phyloP scores from a whole-genome alignment of 2,329 filamentous ascomycete species.

The Leptographium galeiforme region DNA sequence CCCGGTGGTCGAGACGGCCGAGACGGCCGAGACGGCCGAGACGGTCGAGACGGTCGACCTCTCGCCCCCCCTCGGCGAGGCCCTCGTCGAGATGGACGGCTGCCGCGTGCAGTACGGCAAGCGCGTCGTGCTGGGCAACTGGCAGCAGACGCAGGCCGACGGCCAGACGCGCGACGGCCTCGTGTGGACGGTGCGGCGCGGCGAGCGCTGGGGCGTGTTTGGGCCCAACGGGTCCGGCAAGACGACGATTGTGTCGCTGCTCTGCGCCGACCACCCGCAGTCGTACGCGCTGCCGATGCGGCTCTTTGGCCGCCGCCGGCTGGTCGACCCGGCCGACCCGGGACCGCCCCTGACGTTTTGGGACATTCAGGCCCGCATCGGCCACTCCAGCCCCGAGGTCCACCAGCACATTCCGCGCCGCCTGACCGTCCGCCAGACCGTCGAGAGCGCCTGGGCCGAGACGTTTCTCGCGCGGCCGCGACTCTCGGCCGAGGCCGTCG shows the following conservation, averaged over 20 bases:
- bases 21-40: not conserved
- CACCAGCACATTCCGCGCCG: conserved; percentile 81
- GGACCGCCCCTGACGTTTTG: conserved; percentile 66
- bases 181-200: conserved; percentile 69
- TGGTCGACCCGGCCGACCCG: conserved; percentile 42
- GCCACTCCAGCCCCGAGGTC: conserved; percentile 87
- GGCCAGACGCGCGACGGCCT: conserved; percentile 47
- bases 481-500: conserved; percentile 41
- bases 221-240: conserved; percentile 93
- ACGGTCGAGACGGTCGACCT: not conserved
- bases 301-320: conserved; percentile 68
- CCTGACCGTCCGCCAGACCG: conserved; percentile 56
- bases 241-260: conserved; percentile 81
- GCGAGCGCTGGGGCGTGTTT: conserved; percentile 84
- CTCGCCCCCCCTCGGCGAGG: conserved; percentile 26
- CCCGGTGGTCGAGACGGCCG: conserved; percentile 7
- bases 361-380: conserved; percentile 79
- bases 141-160: conserved; percentile 47
- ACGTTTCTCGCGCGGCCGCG: conserved; percentile 64
- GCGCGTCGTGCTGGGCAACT: conserved; percentile 68
- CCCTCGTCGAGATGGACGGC: conserved; percentile 75
- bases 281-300: conserved; percentile 79
- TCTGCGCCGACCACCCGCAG: conserved; percentile 93
- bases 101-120: conserved; percentile 69
- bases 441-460: conserved; percentile 84